A percentile compares a stretch with the other conserved stretches of the same genome.
Conservation (phyloP, 306 rosid species). For the Ziziphus jujuba region DNA sequence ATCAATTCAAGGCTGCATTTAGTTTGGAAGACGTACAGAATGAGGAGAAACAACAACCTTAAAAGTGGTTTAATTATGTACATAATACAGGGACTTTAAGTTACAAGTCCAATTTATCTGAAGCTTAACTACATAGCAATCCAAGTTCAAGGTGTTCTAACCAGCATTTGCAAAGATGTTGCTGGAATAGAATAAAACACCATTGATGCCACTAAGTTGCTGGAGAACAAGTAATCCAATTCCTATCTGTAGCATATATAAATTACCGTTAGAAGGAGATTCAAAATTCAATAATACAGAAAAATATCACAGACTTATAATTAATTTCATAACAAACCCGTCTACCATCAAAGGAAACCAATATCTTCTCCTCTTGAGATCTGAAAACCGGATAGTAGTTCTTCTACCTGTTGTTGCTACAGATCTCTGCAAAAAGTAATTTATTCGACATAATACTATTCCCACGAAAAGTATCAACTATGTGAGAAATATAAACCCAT, state of each 20-base stretch:
- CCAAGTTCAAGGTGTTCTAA: constrained; percentile 26
- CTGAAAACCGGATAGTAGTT: constrained; percentile 60
- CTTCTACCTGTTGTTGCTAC: constrained; percentile 58
- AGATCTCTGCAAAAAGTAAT: constrained; percentile 50
- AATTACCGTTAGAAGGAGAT: constrained; percentile 17
- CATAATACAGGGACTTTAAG: neutral
- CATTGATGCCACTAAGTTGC: constrained; percentile 83
- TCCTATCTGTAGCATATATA: constrained; percentile 56
- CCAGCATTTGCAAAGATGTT: constrained; percentile 80
- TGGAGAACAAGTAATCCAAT: constrained; percentile 75
- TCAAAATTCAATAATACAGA: constrained; percentile 19
- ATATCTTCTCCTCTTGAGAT: constrained; percentile 77
- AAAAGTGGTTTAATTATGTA: neutral
- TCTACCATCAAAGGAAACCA: constrained; percentile 80
- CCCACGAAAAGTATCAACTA: neutral
- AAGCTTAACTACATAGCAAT: constrained; percentile 1
- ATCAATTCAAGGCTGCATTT: constrained; percentile 13
- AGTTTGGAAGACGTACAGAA: too few relatives aligned
- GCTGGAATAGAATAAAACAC: constrained; percentile 79
- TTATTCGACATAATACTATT: constrained; percentile 21
- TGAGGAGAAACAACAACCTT: neutral
- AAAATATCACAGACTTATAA: constrained; percentile 8
- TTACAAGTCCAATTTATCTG: constrained; percentile 5
- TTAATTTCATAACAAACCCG: neutral
- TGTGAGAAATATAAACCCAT: constrained; percentile 9